Evolutionary conservation across 1,139 yeast genomes (phyloP), one percentile per base, ranked within the genome.

Genomic region (Suhomyces bokatorum): DNA sequence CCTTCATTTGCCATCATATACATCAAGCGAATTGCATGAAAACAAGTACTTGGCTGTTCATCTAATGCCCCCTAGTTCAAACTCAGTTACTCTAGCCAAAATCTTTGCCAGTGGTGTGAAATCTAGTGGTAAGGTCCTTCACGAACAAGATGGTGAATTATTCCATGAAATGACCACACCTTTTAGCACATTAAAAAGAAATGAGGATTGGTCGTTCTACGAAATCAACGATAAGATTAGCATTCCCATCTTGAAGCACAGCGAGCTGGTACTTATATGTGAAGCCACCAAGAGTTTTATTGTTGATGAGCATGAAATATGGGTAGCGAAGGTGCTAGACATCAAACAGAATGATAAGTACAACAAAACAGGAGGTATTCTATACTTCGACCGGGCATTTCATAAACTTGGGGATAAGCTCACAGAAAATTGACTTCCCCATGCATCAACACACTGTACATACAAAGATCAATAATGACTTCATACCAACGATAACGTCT

Each of bases 301-400:
- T 15, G 81, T 89, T 0, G 89, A 85, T 47, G 87, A 85, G 54
- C 97, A 90, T 62, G 96, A 89, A 60, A 82, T 90, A 2, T 89
- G 97, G 96, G 81, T 87, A 3, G 95, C 87, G 3, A 73, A 75
- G 46, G 87, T 85, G 1, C 60, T 74, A 31, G 83, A 83, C n/a
- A 76, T 83, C 5, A 63, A 50, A 4, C 66, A 72, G 24, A 60
- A 66, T 26, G 56, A 58, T 22, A 52, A 55, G 2, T 60, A 32
- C 6, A 50, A 52, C 6, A 55, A 57, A 44, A 63, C 75, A 2
- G 89, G 89, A 3, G 89, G 89, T 0, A 60, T 86, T 37, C 57
- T 85, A n/a, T 85, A 84, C 55, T 84, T 77, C 60, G 75, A 84
- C 54, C 70, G 87, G 53, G 65, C 70, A 16, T 85, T 85, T 55